A percentile compares a stretch with the other conserved stretches of the same genome.
Conservation (phyloP, 1,284 basidiomycete species). For the Microbotryum violaceum region DNA sequence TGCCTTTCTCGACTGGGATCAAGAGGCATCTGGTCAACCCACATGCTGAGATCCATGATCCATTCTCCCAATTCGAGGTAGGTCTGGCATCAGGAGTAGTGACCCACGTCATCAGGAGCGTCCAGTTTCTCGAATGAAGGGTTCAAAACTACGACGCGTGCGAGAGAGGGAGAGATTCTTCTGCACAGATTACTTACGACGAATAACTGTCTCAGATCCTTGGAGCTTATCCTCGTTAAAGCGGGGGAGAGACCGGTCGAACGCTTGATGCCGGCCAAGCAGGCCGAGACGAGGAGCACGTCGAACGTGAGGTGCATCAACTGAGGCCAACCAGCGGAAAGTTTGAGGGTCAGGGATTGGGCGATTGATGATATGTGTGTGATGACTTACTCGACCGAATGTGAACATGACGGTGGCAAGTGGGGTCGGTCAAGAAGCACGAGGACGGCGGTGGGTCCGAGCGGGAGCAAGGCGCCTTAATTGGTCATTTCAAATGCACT, state of each 20-base stretch:
- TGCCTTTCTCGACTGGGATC: too few species aligned
- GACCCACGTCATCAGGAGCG: not conserved
- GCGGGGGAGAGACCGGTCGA: slow-evolving; percentile 64
- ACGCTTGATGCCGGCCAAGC: slow-evolving; percentile 68
- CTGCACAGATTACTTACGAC: not conserved
- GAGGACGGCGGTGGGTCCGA: too few species aligned
- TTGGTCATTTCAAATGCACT: too few species aligned
- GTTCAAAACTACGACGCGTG: not conserved
- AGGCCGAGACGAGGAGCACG: slow-evolving; percentile 63
- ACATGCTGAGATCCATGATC: slow-evolving; percentile 3
- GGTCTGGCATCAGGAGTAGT: not conserved
- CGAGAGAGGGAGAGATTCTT: too few species aligned
- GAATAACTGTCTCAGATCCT: slow-evolving; percentile 22
- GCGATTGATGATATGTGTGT: too few species aligned
- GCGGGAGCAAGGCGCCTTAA: too few species aligned
- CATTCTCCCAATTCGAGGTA: slow-evolving; percentile 29
- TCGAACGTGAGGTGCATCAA: slow-evolving; percentile 67
- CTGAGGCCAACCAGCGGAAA: slow-evolving; percentile 6
- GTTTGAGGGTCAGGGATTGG: too few species aligned
- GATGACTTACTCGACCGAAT: too few species aligned
- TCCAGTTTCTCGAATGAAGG: not conserved
- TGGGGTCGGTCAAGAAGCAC: too few species aligned
- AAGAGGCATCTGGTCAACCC: not conserved
- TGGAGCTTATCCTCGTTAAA: slow-evolving; percentile 9
- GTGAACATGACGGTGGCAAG: too few species aligned